These are phyloP conservation scores for Suillus variegatus DNA, from an alignment of 768 basidiomycete species.

Conservation along the genomic window DNA sequence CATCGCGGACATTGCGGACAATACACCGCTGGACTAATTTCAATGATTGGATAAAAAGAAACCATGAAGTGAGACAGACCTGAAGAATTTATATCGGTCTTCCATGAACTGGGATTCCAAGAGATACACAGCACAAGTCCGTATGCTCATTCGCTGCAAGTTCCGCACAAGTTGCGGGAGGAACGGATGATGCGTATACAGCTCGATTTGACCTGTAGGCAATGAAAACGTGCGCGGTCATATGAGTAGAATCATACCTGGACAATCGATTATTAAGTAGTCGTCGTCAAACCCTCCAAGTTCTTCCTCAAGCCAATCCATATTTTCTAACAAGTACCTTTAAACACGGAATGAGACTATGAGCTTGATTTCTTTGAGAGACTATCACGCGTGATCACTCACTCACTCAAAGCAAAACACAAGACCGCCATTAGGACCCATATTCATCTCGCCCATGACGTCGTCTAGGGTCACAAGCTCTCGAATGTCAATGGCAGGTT, in stretches of 20 bases:
- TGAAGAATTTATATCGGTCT: constrained; percentile 97
- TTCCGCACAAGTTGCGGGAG: constrained; percentile 86
- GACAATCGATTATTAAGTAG: constrained; percentile 92
- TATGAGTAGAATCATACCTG: constrained; percentile 51
- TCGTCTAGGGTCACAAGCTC: constrained; percentile 92
- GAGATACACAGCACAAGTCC: constrained; percentile 88
- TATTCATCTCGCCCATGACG: constrained; percentile 92
- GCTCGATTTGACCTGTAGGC: constrained; percentile 86
- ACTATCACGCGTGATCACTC: constrained; percentile 37
- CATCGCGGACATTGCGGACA: constrained; percentile 99
- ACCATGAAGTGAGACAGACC: constrained; percentile 42
- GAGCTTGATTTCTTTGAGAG: neutral
- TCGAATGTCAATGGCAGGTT: constrained; percentile 91
- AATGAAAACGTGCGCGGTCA: constrained; percentile 11
- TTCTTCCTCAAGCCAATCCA: constrained; percentile 98
- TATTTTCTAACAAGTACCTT: constrained; percentile 94
- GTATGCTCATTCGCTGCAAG: constrained; percentile 73
- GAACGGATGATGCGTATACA: constrained; percentile 98
- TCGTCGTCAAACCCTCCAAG: constrained; percentile 94
- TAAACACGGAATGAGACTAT: neutral
- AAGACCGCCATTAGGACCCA: constrained; percentile 96
- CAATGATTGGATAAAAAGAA: constrained; percentile 1
- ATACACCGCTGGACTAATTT: constrained; percentile 66
- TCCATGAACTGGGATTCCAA: constrained; percentile 99
- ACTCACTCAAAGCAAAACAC: constrained; percentile 99